Percentiles rank a stretch among this genome's conserved stretches.
phyloP scores from a whole-genome alignment of 2,329 filamentous ascomycete genomes.

The Ophiostoma ulmi region DNA sequence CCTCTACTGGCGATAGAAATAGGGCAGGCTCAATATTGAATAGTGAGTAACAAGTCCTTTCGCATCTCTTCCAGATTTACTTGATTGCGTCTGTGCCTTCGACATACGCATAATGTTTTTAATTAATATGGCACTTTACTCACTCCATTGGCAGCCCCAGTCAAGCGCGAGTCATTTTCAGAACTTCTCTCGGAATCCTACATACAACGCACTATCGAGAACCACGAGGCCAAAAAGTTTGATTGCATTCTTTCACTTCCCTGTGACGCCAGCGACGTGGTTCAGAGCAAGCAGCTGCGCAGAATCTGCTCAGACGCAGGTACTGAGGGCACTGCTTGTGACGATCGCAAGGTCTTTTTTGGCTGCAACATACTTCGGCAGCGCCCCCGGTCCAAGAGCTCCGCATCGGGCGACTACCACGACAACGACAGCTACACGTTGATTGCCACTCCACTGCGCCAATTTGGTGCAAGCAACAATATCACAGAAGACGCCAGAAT shows the following conservation, averaged over 20 bases:
- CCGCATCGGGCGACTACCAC: slow-evolving; percentile 28
- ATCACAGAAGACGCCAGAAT: slow-evolving; percentile 15
- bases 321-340: slow-evolving; percentile 17
- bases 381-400: slow-evolving; percentile 31
- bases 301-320: slow-evolving; percentile 21
- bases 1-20: neutral
- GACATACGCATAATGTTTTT: neutral
- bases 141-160: neutral
- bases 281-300: slow-evolving; percentile 18
- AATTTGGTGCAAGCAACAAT: no score
- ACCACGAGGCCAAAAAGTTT: slow-evolving; percentile 47
- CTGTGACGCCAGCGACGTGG: slow-evolving; percentile 20
- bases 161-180: slow-evolving; percentile 20
- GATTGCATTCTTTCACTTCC: slow-evolving; percentile 46
- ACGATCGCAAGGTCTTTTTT: slow-evolving; percentile 38
- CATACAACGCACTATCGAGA: slow-evolving; percentile 26
- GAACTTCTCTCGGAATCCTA: slow-evolving; percentile 9
- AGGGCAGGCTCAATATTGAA: neutral
- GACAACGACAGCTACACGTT: slow-evolving; percentile 42
- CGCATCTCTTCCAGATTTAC: neutral
- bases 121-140: neutral
- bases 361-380: slow-evolving; percentile 51
- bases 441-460: slow-evolving; percentile 43
- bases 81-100: neutral
- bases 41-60: slow-evolving; percentile 5